Base-by-base conservation (phyloP, 2,329 filamentous ascomycete genomes). In the Emmonsiellopsis sp. region DNA sequence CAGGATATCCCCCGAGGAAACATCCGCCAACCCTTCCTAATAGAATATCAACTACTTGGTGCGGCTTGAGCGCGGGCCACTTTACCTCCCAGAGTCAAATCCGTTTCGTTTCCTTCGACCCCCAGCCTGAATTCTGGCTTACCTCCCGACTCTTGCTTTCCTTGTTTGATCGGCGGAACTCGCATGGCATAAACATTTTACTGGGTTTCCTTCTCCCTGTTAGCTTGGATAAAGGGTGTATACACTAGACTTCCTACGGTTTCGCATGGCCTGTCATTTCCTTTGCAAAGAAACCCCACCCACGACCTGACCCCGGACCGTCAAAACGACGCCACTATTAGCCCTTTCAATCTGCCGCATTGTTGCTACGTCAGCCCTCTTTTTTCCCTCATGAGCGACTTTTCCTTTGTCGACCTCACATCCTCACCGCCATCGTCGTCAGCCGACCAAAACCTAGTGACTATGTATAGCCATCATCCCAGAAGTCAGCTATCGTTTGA, bases 341-440 rank as follows among this genome's bases (percentile, higher is more conserved):
- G 4, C 8, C 5, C 32, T 37, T 20, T 9, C 13, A 16, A 26
- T 48, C 37, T 20, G 26, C n/a, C 15, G 9, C n/a, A 48, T 42
- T 42, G 34, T 15, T 42, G 20, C 20, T 26, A 31, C 13, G n/a
- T 49, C 13, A 13, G 13, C 7, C 20, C 31, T 20, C 35, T 31
- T 42, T 26, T 7, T n/a, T 7, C 26, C 10, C 20, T n/a, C 34
- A 58, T 59, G 56, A 50, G 51, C 34, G 43, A 41, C 26, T 45
- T 44, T 37, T 16, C 50, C 8, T 52, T 56, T 51, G 52, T 59
- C 30, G 57, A 59, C 35, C 54, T 59, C 15, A 58, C 58, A 7
- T 40, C 37, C 26, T 46, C 55, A 13, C 53, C 53, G 8, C 51
- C 43, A 35, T 15, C 51, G 40, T 15, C 8, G 3, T 42, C n/a